Conservation (phyloP, 192 early-diverging fungal species). For the Tieghemiomyces parasiticus region DNA sequence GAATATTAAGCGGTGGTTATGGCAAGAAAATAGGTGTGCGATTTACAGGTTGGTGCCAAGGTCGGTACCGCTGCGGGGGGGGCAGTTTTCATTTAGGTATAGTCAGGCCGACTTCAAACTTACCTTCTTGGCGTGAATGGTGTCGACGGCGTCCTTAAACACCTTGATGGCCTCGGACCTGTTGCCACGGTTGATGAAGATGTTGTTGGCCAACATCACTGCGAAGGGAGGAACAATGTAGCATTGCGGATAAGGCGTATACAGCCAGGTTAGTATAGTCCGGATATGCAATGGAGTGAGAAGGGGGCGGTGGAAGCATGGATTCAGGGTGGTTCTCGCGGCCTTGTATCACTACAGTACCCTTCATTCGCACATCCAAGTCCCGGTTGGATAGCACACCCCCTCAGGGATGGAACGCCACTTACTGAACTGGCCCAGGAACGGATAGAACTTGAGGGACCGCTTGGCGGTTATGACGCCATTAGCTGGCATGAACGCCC, state of each 20-base stretch:
- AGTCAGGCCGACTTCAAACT: no score
- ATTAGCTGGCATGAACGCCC: slow-evolving; percentile 44
- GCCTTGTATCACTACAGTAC: no score
- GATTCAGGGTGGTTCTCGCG: no score
- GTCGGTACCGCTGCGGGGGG: no score
- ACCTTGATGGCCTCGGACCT: slow-evolving; percentile 57
- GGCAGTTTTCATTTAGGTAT: no score
- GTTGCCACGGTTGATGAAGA: slow-evolving; percentile 83
- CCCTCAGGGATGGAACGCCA: no score
- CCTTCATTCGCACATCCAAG: no score
- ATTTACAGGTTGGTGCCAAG: no score
- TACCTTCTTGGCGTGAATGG: slow-evolving; percentile 58
- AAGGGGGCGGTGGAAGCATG: no score
- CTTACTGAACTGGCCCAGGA: slow-evolving; percentile 65
- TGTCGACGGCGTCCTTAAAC: slow-evolving; percentile 53
- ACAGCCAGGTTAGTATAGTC: background rate
- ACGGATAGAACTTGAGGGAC: slow-evolving; percentile 46
- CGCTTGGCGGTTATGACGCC: slow-evolving; percentile 58
- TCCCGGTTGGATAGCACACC: no score
- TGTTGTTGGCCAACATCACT: slow-evolving; percentile 64
- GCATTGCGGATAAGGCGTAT: background rate
- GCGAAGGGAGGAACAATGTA: background rate
- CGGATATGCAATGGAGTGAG: background rate
- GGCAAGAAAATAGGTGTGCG: no score
- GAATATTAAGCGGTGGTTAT: no score